These are phyloP conservation scores for Alnus rubra DNA, from an alignment of 306 rosid species.

Conservation along the genomic window DNA sequence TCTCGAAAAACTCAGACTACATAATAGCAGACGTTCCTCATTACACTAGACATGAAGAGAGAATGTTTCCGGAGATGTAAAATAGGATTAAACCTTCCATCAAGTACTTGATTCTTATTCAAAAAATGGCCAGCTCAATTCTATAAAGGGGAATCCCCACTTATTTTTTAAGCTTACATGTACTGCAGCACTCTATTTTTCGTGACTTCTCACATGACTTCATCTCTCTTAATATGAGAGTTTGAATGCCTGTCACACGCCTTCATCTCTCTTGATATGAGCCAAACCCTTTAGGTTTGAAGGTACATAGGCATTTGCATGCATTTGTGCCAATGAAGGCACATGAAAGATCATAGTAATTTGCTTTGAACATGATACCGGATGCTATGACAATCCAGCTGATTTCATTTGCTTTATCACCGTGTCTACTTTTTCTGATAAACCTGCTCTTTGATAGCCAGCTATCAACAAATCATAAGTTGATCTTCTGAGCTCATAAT, in stretches of 20 bases:
- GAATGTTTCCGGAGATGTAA: neutral
- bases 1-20: neutral
- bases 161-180: neutral
- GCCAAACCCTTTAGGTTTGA: neutral
- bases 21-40: neutral
- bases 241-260: no score
- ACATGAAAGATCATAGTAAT: neutral
- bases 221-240: neutral
- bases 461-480: constrained; percentile 51
- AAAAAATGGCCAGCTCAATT: neutral
- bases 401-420: constrained; percentile 39
- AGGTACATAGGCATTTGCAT: neutral
- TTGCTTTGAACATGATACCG: neutral
- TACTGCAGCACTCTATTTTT: neutral
- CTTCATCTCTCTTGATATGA: no score
- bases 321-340: neutral
- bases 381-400: constrained; percentile 35
- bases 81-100: neutral
- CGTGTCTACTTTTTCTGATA: constrained; percentile 38
- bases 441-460: constrained; percentile 53
- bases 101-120: neutral
- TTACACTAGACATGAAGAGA: neutral
- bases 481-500: constrained; percentile 36
- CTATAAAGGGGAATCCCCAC: neutral
- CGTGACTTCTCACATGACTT: neutral